phyloP scores from a whole-genome alignment of 2,329 filamentous ascomycete genomes.

The Pezicula rhizophila region DNA sequence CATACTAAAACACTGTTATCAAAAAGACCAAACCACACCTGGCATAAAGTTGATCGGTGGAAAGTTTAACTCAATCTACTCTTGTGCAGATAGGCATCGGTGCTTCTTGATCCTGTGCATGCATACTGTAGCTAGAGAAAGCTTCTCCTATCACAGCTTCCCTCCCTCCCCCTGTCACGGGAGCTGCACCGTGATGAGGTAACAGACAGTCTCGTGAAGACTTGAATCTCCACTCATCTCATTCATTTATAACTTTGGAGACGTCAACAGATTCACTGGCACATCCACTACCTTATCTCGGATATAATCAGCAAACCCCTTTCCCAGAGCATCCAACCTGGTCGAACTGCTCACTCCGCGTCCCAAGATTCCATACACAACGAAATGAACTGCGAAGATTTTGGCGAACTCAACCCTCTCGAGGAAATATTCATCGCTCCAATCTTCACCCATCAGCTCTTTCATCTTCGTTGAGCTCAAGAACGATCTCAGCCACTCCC shows the following conservation, averaged over 20 bases:
- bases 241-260: not conserved
- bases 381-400: constrained; percentile 17
- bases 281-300: constrained; percentile 11
- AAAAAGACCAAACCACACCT: no score
- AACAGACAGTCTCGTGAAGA: not conserved
- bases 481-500: constrained; percentile 30
- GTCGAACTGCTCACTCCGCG: constrained; percentile 21
- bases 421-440: constrained; percentile 22
- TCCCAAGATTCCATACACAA: constrained; percentile 31
- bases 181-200: not conserved
- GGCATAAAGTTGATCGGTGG: no score
- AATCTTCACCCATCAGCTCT: constrained; percentile 20
- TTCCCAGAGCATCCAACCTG: constrained; percentile 16
- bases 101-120: no score
- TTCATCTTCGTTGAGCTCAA: constrained; percentile 16
- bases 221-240: not conserved
- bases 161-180: no score
- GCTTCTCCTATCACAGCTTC: no score
- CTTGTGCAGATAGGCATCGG: no score
- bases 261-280: constrained; percentile 2
- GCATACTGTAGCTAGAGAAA: no score
- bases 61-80: no score
- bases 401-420: constrained; percentile 16
- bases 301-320: constrained; percentile 15
- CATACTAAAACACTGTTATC: no score